Percentiles rank a stretch among this genome's conserved stretches.
These are phyloP conservation scores for Oryza glumipatula DNA, from an alignment of 176 grass and related monocot genomes.

Conservation along the genomic window DNA sequence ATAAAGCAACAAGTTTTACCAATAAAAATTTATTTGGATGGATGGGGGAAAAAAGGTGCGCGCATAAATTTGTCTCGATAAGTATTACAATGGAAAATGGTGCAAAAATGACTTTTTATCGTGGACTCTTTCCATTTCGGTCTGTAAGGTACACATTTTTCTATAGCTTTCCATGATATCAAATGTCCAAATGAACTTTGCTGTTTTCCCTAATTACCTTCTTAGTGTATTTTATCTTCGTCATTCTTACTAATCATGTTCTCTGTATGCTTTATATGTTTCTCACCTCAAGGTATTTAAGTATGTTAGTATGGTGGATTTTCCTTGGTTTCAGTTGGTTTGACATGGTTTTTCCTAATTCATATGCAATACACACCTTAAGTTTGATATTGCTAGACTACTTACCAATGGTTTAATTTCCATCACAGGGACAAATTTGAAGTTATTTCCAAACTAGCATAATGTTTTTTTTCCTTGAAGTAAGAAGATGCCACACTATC, in stretches of 20 bases:
- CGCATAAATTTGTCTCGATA: background rate
- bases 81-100: background rate
- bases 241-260: background rate
- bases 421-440: background rate
- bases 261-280: background rate
- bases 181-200: background rate
- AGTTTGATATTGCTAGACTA: background rate
- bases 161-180: background rate
- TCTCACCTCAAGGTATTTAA: background rate
- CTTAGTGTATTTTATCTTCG: background rate
- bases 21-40: background rate
- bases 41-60: background rate
- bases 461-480: background rate
- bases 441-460: background rate
- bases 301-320: background rate
- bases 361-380: background rate
- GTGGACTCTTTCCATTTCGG: background rate
- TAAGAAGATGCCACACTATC: background rate
- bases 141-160: background rate
- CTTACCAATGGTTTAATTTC: background rate
- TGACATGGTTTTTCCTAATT: background rate
- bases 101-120: background rate
- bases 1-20: background rate
- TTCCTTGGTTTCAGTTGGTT: background rate
- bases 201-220: background rate